phyloP scores from a whole-genome alignment of 2,329 filamentous ascomycete genomes.

The Colletotrichum tanaceti region DNA sequence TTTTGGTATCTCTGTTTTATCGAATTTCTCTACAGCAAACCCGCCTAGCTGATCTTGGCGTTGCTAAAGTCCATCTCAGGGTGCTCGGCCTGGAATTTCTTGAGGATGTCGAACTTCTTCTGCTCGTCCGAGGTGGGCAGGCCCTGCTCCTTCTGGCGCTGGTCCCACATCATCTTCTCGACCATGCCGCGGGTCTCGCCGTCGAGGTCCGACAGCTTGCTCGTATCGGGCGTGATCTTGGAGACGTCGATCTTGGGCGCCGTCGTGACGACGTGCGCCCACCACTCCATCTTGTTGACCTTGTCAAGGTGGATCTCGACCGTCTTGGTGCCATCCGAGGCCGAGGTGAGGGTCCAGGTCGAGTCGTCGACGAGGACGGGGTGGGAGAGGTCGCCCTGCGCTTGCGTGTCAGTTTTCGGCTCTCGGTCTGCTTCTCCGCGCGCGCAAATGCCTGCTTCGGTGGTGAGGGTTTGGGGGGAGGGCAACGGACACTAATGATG shows the following conservation, averaged over 20 bases:
- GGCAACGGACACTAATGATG: constrained; percentile 75
- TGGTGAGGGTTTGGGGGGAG: too few species aligned
- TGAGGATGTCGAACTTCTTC: constrained; percentile 92
- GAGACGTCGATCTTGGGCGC: constrained; percentile 94
- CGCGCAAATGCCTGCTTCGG: neutral
- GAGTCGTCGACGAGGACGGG: constrained; percentile 85
- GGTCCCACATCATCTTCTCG: constrained; percentile 99
- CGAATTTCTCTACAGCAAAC: neutral
- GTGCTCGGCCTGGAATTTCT: constrained; percentile 88
- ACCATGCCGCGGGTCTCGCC: constrained; percentile 97
- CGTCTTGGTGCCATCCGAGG: constrained; percentile 73
- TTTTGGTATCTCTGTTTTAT: neutral
- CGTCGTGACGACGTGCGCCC: constrained; percentile 87
- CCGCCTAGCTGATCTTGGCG: constrained; percentile 66
- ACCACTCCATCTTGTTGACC: constrained; percentile 97
- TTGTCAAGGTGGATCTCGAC: constrained; percentile 93
- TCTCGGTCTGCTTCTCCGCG: neutral
- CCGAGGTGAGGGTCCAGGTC: constrained; percentile 89
- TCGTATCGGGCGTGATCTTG: constrained; percentile 94
- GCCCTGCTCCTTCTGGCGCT: constrained; percentile 94
- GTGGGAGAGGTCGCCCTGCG: constrained; percentile 85
- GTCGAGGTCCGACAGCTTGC: constrained; percentile 90
- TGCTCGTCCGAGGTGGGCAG: constrained; percentile 92
- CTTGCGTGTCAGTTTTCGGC: neutral
- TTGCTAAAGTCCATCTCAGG: constrained; percentile 80